These are phyloP conservation scores for Pichia sp. DNA, from an alignment of 1,139 yeast species.

Conservation along the genomic window DNA sequence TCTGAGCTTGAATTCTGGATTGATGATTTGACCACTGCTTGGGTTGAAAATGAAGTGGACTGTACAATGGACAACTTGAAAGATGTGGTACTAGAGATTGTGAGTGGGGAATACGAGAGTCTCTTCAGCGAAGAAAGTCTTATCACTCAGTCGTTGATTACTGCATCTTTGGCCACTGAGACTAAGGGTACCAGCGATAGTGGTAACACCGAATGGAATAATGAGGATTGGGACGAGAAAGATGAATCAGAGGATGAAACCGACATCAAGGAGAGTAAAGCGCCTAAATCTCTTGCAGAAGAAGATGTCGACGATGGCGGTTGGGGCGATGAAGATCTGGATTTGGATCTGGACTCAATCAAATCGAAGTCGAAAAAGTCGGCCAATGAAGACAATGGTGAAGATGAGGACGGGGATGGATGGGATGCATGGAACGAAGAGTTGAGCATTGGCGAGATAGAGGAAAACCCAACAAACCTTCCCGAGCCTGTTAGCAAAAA, in stretches of 20 bases:
- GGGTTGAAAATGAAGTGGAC: constrained; percentile 23
- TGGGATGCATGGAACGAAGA: constrained; percentile 25
- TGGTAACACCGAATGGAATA: not conserved
- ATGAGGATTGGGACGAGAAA: not conserved
- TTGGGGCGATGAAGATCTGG: constrained; percentile 16
- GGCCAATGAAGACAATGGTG: not conserved
- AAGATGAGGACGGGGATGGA: constrained; percentile 17
- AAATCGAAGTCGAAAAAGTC: not conserved
- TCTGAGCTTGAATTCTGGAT: constrained; percentile 28
- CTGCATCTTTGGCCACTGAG: not conserved
- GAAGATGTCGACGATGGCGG: constrained; percentile 1
- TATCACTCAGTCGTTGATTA: not conserved
- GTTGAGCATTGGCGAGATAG: too few species aligned
- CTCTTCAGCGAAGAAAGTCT: constrained; percentile 10
- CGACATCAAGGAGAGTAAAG: constrained; percentile 21
- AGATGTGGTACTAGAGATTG: constrained; percentile 12
- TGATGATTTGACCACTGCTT: constrained; percentile 23
- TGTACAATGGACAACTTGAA: constrained; percentile 22
- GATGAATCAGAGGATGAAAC: constrained; percentile 7
- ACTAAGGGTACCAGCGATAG: not conserved
- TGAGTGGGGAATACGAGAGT: constrained; percentile 7
- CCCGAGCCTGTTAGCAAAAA: too few species aligned
- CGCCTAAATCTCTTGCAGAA: constrained; percentile 5
- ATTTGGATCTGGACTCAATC: constrained; percentile 8
- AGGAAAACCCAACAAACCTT: too few species aligned